Evolutionary conservation across 1,139 yeast genomes (phyloP), one percentile per base, ranked within the genome.

Genomic region (Scheffersomyces cryptocercus): DNA sequence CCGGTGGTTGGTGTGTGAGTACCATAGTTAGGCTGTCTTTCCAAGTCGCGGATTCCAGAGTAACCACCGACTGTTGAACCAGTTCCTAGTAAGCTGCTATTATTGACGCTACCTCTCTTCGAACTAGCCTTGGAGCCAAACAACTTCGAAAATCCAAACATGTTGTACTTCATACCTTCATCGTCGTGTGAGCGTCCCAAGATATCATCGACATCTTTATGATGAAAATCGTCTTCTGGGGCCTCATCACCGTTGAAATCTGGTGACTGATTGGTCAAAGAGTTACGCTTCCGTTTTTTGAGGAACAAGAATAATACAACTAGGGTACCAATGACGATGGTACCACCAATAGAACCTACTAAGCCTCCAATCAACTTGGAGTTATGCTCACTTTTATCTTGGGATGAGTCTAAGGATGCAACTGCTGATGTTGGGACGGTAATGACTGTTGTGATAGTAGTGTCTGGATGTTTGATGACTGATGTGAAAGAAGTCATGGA

Each of bases 261-360:
- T 0, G 79, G 79, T 28, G 72, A 68, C 50, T 71, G 79, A 57
- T 74, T 74, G 40, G 71, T 67, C 38, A 69, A 54, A 28, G 58
- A 47, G 26, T 55, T 54, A 38, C 61, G 56, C 47, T 58, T 64
- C 33, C 74, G 55, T 43, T 60, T 66, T 46, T 63, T 71, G 48
- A 73, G 55, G 46, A 68, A 65, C 30, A 73, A 53, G 50, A 73
- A 69, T 14, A 72, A 49, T 12, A 70, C 63, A 24, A 70, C 75
- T 12, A 71, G 51, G 4, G 61, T 62, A 1, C 75, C 77, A 41
- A 74, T 67, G 8, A 71, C 64, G 34, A 74, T 67, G 14, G 73
- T 63, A 3, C 79, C 79, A 11, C 79, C 79, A 32, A 74, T 70
- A 4, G 77, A 73, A 1, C 79, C 79, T 7, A 74, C 79, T 16